These are phyloP conservation scores for Aureobasidium sp. DNA, from an alignment of 2,329 filamentous ascomycete genomes.

Conservation along the genomic window DNA sequence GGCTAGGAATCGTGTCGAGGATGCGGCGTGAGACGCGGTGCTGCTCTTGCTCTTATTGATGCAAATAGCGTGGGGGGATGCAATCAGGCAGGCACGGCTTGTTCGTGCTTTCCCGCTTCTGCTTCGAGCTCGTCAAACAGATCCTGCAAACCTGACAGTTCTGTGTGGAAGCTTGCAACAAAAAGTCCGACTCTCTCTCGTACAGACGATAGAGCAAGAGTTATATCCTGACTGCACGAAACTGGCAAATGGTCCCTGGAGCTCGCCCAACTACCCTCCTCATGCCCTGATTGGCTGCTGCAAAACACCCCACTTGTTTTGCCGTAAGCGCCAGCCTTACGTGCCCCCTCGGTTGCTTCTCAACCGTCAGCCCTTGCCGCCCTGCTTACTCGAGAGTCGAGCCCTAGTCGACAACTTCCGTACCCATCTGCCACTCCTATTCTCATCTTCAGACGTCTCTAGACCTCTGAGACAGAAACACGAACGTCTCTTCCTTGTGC, in stretches of 20 bases:
- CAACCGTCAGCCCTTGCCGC: background rate
- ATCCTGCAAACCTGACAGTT: background rate
- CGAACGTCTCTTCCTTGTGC: background rate
- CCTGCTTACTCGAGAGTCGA: background rate
- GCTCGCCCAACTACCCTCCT: background rate
- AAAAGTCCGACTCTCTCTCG: background rate
- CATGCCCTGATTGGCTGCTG: background rate
- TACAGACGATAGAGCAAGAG: background rate
- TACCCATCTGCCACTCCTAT: background rate
- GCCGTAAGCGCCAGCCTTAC: conserved; percentile 11
- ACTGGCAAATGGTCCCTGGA: conserved; percentile 3
- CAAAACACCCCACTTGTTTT: background rate
- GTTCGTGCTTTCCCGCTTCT: background rate
- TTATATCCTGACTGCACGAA: background rate
- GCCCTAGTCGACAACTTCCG: background rate
- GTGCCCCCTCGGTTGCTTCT: background rate
- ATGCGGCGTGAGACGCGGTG: background rate
- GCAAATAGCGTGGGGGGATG: background rate
- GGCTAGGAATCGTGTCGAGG: background rate
- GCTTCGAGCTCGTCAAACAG: background rate
- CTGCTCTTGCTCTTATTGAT: background rate
- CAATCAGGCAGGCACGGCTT: background rate
- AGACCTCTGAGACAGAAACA: background rate
- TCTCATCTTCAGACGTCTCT: background rate
- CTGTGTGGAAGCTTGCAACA: background rate